Evolutionary conservation across 2,329 filamentous ascomycete genomes (phyloP).

Genomic region (Pseudopyricularia cyperi): DNA sequence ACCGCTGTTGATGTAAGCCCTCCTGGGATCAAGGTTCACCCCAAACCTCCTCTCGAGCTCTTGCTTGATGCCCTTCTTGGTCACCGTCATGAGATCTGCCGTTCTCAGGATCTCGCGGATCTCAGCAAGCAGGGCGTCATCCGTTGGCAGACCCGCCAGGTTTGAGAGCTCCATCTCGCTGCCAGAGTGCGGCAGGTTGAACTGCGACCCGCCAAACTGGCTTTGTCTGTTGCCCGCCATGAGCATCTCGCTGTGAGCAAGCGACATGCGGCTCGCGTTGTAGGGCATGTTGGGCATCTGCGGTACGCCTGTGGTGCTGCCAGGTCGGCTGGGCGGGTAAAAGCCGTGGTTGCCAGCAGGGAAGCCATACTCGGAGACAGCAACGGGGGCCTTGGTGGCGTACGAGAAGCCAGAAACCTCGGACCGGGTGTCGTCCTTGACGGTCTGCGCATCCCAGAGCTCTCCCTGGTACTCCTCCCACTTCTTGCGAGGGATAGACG

Average conservation of each 20-base stretch:
- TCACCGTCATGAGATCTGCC: conserved; percentile 92
- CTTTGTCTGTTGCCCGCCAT: conserved; percentile 37
- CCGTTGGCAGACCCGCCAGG: conserved; percentile 64
- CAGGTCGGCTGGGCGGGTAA: conserved; percentile 41
- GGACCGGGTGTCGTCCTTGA: conserved; percentile 69
- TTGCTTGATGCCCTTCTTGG: conserved; percentile 94
- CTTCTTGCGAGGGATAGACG: conserved; percentile 88
- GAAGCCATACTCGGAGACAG: conserved; percentile 57
- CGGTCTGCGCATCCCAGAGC: conserved; percentile 86
- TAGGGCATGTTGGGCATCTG: conserved; percentile 31
- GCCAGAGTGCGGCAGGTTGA: conserved; percentile 29
- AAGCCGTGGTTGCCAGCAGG: conserved; percentile 36
- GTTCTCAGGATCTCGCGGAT: conserved; percentile 87
- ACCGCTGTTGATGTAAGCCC: conserved; percentile 90
- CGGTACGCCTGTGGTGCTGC: conserved; percentile 38
- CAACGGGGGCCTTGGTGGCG: conserved; percentile 60
- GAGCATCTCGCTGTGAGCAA: conserved; percentile 58
- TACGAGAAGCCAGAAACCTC: conserved; percentile 93
- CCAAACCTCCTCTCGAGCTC: conserved; percentile 88
- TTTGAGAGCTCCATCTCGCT: conserved; percentile 59
- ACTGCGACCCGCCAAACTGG: conserved; percentile 46
- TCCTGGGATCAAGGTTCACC: conserved; percentile 72
- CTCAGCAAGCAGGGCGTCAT: conserved; percentile 83
- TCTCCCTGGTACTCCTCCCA: conserved; percentile 99
- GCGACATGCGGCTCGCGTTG: conserved; percentile 53